Base-by-base conservation (phyloP, 164 flowering plant genomes). In the Echeveria elegans region DNA sequence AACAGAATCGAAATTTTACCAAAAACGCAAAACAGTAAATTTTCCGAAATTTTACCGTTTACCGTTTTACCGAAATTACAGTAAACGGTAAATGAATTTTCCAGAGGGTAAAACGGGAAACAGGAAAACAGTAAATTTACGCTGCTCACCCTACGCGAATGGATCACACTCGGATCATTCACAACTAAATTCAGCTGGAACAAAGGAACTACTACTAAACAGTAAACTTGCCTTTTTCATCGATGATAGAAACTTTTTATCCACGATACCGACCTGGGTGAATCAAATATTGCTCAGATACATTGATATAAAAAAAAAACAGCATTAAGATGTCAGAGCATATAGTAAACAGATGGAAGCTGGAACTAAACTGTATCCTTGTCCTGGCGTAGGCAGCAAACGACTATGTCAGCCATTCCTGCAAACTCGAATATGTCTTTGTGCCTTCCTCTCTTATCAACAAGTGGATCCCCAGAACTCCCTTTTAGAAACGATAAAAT, bases 371-470 rank as follows among this genome's bases (percentile, higher is more conserved):
- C 97, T 65, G 98, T 93, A 69, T 90, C 86, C 40, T 66, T 79
- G 63, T 87, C 85, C 80, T 87, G 67, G n/a, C 48, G 14, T 82
- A 93, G 79, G 79, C 97, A 93, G 74, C 82, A 75, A 48, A 84
- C 88, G 65, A 88, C 86, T 68, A 93, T 83, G 70, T 93, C 97
- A 19, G 98, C 90, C 31, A 78, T 79, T 61, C 81, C 68, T 1
- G 97, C 98, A 78, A 88, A 86, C 29, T 82, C 73, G 68, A 69
- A 70, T 66, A 87, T 73, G 69, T 86, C 85, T 74, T 77, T 83
- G 70, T 82, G 93, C 60, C 66, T 69, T 28, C 97, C 96, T 80
- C 81, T 90, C 80, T 80, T 81, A 76, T 93, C 98, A 65, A 93
- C 88, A 53, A 90, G 75, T 71, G 70, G 73, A 70, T 78, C 80